These are phyloP conservation scores for Cinchona pubescens DNA, from an alignment of 257 asterid genomes.

Conservation along the genomic window DNA sequence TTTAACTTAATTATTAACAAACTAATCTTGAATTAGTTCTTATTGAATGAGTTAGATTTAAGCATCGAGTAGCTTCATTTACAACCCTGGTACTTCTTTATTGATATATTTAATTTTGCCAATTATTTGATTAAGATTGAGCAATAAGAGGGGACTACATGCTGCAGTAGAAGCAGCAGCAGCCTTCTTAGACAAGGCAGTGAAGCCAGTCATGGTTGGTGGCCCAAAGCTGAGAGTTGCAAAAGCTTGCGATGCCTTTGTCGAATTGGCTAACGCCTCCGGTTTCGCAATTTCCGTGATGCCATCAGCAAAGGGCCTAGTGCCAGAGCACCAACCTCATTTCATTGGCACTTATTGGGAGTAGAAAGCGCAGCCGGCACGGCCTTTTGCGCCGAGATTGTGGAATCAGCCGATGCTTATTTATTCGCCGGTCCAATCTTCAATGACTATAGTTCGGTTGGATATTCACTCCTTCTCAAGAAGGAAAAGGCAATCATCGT, in stretches of 20 bases:
- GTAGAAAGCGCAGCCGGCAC: conserved; percentile 78
- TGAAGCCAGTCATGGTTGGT: conserved; percentile 72
- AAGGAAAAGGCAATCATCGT: conserved; percentile 67
- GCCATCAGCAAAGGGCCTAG: conserved; percentile 91
- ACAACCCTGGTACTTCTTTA: no score
- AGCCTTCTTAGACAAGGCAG: conserved; percentile 67
- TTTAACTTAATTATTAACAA: no score
- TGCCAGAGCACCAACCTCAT: conserved; percentile 66
- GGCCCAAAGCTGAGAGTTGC: conserved; percentile 74
- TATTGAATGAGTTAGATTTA: no score
- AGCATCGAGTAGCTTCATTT: no score
- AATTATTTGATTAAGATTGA: conserved; percentile 34
- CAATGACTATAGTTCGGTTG: conserved; percentile 81
- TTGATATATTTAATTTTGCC: no score
- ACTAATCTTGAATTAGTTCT: no score
- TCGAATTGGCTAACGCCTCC: conserved; percentile 58
- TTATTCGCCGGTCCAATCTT: conserved; percentile 74
- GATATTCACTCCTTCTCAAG: conserved; percentile 75
- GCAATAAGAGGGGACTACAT: conserved; percentile 63
- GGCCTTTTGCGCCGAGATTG: conserved; percentile 75
- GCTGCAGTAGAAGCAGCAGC: conserved; percentile 75
- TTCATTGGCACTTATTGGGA: conserved; percentile 89
- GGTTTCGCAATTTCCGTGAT: conserved; percentile 59
- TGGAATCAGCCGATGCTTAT: conserved; percentile 78
- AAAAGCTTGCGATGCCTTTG: conserved; percentile 52